Base-by-base conservation (phyloP, 1,139 yeast species). In the Debaryomyces robertsiae region DNA sequence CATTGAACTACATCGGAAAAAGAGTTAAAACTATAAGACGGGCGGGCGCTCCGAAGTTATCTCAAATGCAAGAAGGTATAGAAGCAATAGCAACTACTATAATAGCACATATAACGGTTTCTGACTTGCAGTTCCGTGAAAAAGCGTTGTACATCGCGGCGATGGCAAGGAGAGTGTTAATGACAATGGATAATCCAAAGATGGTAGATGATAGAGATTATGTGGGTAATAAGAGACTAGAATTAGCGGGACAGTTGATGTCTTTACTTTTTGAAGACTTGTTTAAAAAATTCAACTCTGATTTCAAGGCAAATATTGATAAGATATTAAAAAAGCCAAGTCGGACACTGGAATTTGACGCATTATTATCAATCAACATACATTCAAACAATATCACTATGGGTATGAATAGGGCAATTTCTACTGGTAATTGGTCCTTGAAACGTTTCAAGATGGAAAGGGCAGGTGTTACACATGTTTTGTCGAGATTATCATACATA, bases 371-470 rank as follows among this genome's bases (percentile, higher is more conserved):
- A 39, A 89, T 93, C 54, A 85, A 88, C 48, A 89, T 90, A 42
- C 97, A 91, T 59, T 86, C 96, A 9, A 86, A 88, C 56, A 90
- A 89, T 58, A 91, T 93, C 50, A 90, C 98, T 11, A 85, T 85
- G 62, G 99, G 99, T 27, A 73, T 93, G 65, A 91, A 91, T 62
- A 78, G 98, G 54, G 97, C 99, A 30, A 93, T 93, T 41, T 91
- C 98, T 5, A 93, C 99, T 0, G 99, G 99, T 53, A 93, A 93
- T 61, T 93, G 99, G 99, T 89, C 97, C 1, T 76, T 93, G 60
- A 93, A 93, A 67, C 89, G 99, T 71, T 93, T 93, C 75, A 93
- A 91, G 83, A 93, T 93, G 99, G 98, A 94, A 69, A 81, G 98
- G 49, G 98, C 99, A 0, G 99, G 99, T 67, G 98, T 93, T 38